Evolutionary conservation across 78 protist genomes (phyloP).

Genomic region (Dictyostelium capitatum): DNA sequence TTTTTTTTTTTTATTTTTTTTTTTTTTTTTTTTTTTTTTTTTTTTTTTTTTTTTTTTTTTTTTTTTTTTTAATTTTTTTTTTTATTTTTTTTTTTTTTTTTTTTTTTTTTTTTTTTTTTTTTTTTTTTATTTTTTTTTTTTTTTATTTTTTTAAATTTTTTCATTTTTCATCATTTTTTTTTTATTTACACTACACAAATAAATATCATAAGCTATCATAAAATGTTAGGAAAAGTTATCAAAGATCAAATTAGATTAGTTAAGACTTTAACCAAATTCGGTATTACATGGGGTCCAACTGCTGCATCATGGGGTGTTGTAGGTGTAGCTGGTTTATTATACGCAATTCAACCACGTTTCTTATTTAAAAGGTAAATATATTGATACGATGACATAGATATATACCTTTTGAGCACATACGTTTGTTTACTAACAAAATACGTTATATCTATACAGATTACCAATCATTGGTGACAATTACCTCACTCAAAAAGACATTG

Average conservation of each 20-base stretch:
- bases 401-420: background rate
- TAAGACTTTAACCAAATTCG: slow-evolving; percentile 20
- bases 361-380: slow-evolving; percentile 36
- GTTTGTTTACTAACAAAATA: too few species aligned
- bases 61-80: background rate
- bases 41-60: background rate
- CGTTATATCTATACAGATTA: too few species aligned
- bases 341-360: slow-evolving; percentile 54
- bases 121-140: background rate
- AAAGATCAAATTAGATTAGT: background rate
- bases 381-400: too few species aligned
- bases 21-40: too few species aligned
- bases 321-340: slow-evolving; percentile 13
- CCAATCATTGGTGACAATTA: slow-evolving; percentile 60
- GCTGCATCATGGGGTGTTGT: slow-evolving; percentile 35
- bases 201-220: background rate
- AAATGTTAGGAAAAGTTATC: slow-evolving; percentile 5
- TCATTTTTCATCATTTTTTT: background rate
- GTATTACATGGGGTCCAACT: slow-evolving; percentile 36
- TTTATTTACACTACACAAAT: background rate
- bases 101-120: background rate
- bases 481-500: slow-evolving; percentile 56
- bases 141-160: background rate
- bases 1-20: too few species aligned
- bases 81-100: background rate